These are phyloP conservation scores for Lasiosphaeriaceae sp. DNA, from an alignment of 495 filamentous ascomycete species.

Conservation along the genomic window DNA sequence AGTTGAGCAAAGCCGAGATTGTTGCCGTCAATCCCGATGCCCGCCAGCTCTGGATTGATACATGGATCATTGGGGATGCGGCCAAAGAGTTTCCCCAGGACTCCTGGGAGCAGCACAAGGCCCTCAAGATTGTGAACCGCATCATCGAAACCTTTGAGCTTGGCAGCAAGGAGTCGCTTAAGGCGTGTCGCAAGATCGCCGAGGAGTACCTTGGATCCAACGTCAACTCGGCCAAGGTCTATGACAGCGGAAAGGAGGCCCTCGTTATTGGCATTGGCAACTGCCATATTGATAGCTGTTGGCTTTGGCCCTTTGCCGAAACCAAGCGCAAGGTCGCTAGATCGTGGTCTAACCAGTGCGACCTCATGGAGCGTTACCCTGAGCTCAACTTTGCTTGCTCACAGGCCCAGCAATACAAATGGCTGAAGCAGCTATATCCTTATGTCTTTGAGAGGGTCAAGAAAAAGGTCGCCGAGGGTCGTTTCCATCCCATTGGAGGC, in stretches of 20 bases:
- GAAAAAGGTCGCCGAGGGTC: constrained; percentile 80
- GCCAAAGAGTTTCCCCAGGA: constrained; percentile 75
- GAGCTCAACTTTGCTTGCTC: constrained; percentile 90
- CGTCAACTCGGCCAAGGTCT: constrained; percentile 80
- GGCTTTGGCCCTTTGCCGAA: constrained; percentile 99
- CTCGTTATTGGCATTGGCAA: constrained; percentile 88
- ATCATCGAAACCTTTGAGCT: constrained; percentile 88
- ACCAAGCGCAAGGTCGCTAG: constrained; percentile 95
- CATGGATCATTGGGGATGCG: constrained; percentile 91
- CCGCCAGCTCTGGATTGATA: constrained; percentile 78
- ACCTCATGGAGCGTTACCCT: constrained; percentile 89
- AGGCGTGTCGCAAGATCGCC: constrained; percentile 75
- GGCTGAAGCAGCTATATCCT: constrained; percentile 87
- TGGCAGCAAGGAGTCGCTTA: constrained; percentile 71
- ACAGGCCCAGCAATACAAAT: constrained; percentile 96
- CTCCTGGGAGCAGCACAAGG: constrained; percentile 82
- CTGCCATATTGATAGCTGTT: constrained; percentile 97
- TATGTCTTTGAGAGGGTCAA: constrained; percentile 86
- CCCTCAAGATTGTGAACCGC: constrained; percentile 73
- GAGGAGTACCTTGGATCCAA: constrained; percentile 74
- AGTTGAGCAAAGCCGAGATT: constrained; percentile 75
- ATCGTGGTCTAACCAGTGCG: constrained; percentile 94
- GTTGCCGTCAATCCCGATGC: constrained; percentile 85
- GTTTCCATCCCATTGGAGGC: constrained; percentile 91
- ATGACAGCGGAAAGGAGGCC: constrained; percentile 65